Evolutionary conservation across 305 asterid genomes (phyloP).

Genomic region (Fraxinus xanthoxyloides): DNA sequence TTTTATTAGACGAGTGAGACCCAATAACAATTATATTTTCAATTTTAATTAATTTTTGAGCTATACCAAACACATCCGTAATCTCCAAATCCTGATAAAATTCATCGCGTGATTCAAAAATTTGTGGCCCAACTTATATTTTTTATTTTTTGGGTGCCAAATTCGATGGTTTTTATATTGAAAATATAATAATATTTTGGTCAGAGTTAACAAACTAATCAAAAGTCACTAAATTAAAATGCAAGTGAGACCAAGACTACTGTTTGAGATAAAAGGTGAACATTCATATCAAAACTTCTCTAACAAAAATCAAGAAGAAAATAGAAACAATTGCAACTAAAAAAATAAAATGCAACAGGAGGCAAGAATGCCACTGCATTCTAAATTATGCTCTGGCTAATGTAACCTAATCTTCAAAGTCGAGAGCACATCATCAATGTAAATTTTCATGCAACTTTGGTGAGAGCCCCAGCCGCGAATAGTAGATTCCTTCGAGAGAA

Average conservation of each 20-base stretch:
- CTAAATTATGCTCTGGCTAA: neutral
- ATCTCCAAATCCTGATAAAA: neutral
- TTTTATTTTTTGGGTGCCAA: neutral
- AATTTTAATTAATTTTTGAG: no score
- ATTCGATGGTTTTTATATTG: neutral
- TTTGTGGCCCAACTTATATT: neutral
- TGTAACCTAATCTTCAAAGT: neutral
- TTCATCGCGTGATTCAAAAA: neutral
- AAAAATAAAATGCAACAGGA: neutral
- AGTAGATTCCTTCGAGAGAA: slow-evolving; percentile 90
- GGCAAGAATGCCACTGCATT: neutral
- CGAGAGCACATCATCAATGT: neutral
- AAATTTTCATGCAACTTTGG: slow-evolving; percentile 32
- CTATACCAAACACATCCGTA: no score
- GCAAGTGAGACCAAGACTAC: neutral
- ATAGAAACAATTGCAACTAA: neutral
- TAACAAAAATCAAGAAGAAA: neutral
- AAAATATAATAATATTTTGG: neutral
- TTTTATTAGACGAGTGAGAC: no score
- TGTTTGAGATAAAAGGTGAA: neutral
- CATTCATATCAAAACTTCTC: neutral
- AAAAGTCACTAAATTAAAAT: neutral
- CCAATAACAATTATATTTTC: no score
- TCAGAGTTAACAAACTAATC: neutral
- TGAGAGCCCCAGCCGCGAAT: slow-evolving; percentile 90